A percentile compares a stretch with the other conserved stretches of the same genome.
phyloP scores from a whole-genome alignment of 106 monocot genomes.

The Allium cepa region DNA sequence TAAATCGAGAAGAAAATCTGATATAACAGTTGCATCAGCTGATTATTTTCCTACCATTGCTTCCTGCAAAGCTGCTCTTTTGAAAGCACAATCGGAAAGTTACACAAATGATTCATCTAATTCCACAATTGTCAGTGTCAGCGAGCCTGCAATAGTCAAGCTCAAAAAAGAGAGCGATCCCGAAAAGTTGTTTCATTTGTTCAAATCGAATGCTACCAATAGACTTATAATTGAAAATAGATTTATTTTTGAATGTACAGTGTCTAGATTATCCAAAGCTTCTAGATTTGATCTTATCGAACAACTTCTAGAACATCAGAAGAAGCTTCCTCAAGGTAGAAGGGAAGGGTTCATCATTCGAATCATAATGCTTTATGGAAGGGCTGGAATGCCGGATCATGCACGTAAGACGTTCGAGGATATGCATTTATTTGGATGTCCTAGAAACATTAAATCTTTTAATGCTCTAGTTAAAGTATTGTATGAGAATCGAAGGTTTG shows the following conservation, averaged over 20 bases:
- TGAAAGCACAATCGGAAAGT: constrained; percentile 7
- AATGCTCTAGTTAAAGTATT: constrained; percentile 80
- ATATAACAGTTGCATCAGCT: constrained; percentile 21
- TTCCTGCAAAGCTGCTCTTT: constrained; percentile 38
- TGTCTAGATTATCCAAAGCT: constrained; percentile 68
- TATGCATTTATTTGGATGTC: constrained; percentile 70
- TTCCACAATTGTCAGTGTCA: not conserved
- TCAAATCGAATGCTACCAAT: constrained; percentile 67
- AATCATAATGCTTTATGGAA: constrained; percentile 72
- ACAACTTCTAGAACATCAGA: constrained; percentile 82
- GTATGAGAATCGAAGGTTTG: constrained; percentile 28
- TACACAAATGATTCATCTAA: not conserved
- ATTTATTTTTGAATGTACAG: constrained; percentile 67
- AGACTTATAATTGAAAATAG: constrained; percentile 75
- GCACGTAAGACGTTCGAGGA: constrained; percentile 53
- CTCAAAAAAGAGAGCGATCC: constrained; percentile 76
- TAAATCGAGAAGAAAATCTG: constrained; percentile 25
- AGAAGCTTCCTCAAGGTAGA: constrained; percentile 59
- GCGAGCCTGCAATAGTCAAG: constrained; percentile 57
- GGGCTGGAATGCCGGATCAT: constrained; percentile 73
- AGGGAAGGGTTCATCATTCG: constrained; percentile 81
- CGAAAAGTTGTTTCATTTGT: constrained; percentile 62
- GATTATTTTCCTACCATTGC: constrained; percentile 57
- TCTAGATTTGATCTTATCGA: constrained; percentile 67
- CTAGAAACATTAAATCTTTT: constrained; percentile 68